Percentiles rank a stretch among this genome's conserved stretches.
Conservation (phyloP, 2,329 filamentous ascomycete species). For the Monosporascus sp. region DNA sequence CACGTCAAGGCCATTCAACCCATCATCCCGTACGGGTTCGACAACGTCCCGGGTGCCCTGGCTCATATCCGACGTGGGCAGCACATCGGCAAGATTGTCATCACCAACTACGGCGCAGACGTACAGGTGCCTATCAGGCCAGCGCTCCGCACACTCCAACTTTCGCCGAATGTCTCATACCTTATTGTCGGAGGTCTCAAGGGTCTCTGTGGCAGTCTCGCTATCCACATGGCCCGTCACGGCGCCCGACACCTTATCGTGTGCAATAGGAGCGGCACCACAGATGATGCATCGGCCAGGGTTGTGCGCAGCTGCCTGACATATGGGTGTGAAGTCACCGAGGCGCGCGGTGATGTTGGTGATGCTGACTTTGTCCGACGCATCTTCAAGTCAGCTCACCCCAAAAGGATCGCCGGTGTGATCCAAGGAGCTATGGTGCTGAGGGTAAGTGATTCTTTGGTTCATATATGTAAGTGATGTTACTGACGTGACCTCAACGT, state of each 20-base stretch:
- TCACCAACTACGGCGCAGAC: slow-evolving; percentile 15
- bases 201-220: slow-evolving; percentile 29
- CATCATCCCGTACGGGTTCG: slow-evolving; percentile 21
- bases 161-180: slow-evolving; percentile 23
- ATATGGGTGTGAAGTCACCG: slow-evolving; percentile 12
- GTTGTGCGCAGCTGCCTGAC: slow-evolving; percentile 11
- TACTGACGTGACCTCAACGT: too few relatives aligned
- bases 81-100: slow-evolving; percentile 34
- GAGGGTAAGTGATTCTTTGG: slow-evolving; percentile 4
- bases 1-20: slow-evolving; percentile 25
- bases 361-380: slow-evolving; percentile 5
- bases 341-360: slow-evolving; percentile 12
- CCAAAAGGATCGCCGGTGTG: slow-evolving; percentile 15
- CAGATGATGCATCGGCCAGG: slow-evolving; percentile 20
- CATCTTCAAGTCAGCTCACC: slow-evolving; percentile 1
- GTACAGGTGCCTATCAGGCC: slow-evolving; percentile 18
- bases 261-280: slow-evolving; percentile 23
- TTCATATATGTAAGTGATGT: too few relatives aligned
- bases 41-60: slow-evolving; percentile 23
- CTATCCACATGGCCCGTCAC: slow-evolving; percentile 24
- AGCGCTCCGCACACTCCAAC: slow-evolving; percentile 6
- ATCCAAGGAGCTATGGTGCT: slow-evolving; percentile 29
- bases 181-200: slow-evolving; percentile 32
- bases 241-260: slow-evolving; percentile 29
- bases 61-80: slow-evolving; percentile 26